Base-by-base conservation (phyloP, 352 stramenopile genomes). In the Pythium coloratum region DNA sequence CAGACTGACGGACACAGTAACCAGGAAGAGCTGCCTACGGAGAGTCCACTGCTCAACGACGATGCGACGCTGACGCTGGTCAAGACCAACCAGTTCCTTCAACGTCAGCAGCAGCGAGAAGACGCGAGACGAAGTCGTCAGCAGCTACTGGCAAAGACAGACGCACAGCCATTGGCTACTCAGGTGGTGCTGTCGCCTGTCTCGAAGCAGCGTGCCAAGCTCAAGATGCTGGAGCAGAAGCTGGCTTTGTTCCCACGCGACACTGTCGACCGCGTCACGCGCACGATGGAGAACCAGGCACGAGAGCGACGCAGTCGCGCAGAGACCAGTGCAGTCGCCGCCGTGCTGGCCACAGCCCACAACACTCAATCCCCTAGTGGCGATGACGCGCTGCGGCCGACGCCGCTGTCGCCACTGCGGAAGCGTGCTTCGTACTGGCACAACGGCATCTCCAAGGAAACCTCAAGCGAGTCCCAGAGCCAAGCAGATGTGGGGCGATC, bases 151-250 rank as follows among this genome's bases (percentile, higher is more conserved):
- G 6, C 26, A 28, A 49, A 18, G 44, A 5, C 12, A 42, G 44
- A 69, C 20, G 28, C 9, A 18, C 1, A 53, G 18, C n/a, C 46
- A 2, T 4, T 18, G n/a, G 26, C 24, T 8, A 6, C 1, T 1
- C 6, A 10, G 0, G 8, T 1, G 24, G 10, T 26, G 24, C 14
- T 74, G 7, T 89, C 82, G 40, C 79, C 82, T 1, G 66, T 88
- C 6, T 64, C 80, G 2, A 80, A 64, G 32, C 81, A 91, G 51
- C 73, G 77, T 49, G 76, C 72, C 24, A 89, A 91, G 58, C 42
- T 91, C 13, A 73, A 76, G 36, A 76, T 70, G 26, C 71, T 91
- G 5, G 81, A 90, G 61, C 58, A 77, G 24, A 89, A 84, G 34
- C 73, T 91, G 12, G 71, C 79, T 58, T 51, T 63, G 24, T 87